A percentile compares a stretch with the other conserved stretches of the same genome.
These are phyloP conservation scores for Carex myosuroides DNA, from an alignment of 176 grass and related monocot genomes.

Conservation along the genomic window DNA sequence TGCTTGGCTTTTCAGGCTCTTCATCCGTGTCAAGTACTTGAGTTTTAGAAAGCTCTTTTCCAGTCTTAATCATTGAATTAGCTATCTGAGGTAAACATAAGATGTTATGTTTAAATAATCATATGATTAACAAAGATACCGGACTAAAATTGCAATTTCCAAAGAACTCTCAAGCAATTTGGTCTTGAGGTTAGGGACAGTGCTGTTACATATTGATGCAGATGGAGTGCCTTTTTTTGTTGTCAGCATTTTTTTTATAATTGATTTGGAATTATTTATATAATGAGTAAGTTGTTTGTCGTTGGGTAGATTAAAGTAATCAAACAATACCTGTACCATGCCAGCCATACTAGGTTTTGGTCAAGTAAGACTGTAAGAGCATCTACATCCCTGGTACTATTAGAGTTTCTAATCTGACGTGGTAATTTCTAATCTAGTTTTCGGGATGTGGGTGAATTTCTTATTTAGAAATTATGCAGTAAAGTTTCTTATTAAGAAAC, in stretches of 20 bases:
- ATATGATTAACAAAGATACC: neutral
- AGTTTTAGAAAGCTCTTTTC: constrained; percentile 49
- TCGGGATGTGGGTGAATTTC: no score
- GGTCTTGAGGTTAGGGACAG: neutral
- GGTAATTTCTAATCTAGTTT: no score
- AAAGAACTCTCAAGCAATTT: neutral
- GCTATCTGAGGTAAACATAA: constrained; percentile 45
- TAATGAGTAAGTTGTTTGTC: neutral
- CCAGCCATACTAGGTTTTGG: neutral
- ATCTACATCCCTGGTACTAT: no score
- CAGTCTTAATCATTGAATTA: constrained; percentile 72
- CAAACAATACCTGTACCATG: neutral
- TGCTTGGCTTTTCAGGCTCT: constrained; percentile 48
- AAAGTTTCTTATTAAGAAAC: no score
- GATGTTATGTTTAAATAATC: neutral
- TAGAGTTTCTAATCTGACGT: no score
- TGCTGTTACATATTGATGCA: neutral
- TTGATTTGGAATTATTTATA: neutral
- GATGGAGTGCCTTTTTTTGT: neutral
- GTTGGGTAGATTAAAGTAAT: neutral
- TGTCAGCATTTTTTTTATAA: neutral
- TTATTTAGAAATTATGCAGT: no score
- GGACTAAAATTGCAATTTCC: neutral
- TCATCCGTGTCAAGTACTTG: constrained; percentile 40
- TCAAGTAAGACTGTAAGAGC: neutral